Base-by-base conservation (phyloP, 176 grass and related monocot species). In the Juncus effusus region DNA sequence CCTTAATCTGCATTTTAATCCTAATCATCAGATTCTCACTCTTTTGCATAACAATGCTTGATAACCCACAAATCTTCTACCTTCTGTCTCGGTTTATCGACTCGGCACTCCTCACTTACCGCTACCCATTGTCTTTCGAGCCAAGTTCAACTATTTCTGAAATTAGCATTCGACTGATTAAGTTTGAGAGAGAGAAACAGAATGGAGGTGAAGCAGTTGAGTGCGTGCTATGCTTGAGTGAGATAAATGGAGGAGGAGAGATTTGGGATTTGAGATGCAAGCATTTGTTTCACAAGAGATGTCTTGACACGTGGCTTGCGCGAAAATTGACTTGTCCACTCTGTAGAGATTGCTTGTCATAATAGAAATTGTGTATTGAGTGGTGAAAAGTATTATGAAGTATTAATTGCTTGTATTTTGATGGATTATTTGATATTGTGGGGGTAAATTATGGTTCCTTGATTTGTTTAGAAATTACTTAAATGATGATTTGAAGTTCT, bases 231-330 rank as follows among this genome's bases (percentile, higher is more conserved):
- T 88, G 80, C 62, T 39, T 82, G 52, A 77, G 4, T 15, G 74
- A 64, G 70, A 76, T 70, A 35, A 77, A 78, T 61, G 86, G 62
- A 49, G 78, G 78, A 2, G 77, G 70, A 44, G 77, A 89, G 77
- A 75, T 81, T 13, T 74, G 77, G 37, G 64, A 78, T 59, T 68
- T 84, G 36, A 70, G 52, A 50, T 77, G 80, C 60, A 60, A 60
- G 51, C 85, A 81, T 65, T 65, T 88, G 45, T 88, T 88, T 74
- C 85, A 88, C 51, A 55, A 55, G 51, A 19, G 37, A 3, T 84
- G 85, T 67, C 51, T 81, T 7, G 81, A 84, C 37, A 45, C 51
- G 15, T 88, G 85, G 85, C 51, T 88, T 13, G 42, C 42, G 4
- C 63, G 47, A 36, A 40, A 45, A 13, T 52, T 55, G 13, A 59